Evolutionary conservation across 495 filamentous ascomycete genomes (phyloP), one percentile per base, ranked within the genome.

Genomic region (Neurospora sp.): DNA sequence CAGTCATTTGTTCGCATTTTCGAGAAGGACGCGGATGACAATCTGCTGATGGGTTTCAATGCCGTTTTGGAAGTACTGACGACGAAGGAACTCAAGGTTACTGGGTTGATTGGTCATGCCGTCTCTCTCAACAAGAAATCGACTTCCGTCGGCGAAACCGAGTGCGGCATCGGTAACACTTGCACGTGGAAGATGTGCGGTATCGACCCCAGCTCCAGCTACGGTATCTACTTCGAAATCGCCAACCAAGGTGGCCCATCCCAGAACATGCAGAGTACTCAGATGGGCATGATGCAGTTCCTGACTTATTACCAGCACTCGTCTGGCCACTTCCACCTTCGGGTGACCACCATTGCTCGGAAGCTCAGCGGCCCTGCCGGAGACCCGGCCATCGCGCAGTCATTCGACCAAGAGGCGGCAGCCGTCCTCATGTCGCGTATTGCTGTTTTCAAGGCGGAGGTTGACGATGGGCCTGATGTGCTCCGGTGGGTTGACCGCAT

Each of bases 121-220:
- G 90, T 98, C 40, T 97, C 94, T 4, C 84, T 97, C 79, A 98
- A 98, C 85, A 99, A 98, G 85, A 99, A 99, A 79, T 98, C 96
- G 3, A 90, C 91, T 10, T 97, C 93, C 7, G 96, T 99, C 38
- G 96, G 96, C 61, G 96, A 99, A 84, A 98, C 96, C 0, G 96
- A 99, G 80, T 96, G 94, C 81, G 96, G 96, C 76, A 98, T 98
- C 77, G 96, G 96, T 78, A 98, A 98, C 79, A 99, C 96, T 8
- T 98, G 96, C 83, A 95, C 94, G 2, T 99, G 96, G 96, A 99
- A 98, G 84, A 98, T 99, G 94, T 98, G 96, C 78, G 93, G 93
- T 73, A 97, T 99, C 74, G 94, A 97, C 76, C 96, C 96, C 39
- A 90, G 89, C 69, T 90, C 96, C 38, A 97, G 94, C 76, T 98